Base-by-base conservation (phyloP, 2,329 filamentous ascomycete genomes). In the Waltergamsia citrina region DNA sequence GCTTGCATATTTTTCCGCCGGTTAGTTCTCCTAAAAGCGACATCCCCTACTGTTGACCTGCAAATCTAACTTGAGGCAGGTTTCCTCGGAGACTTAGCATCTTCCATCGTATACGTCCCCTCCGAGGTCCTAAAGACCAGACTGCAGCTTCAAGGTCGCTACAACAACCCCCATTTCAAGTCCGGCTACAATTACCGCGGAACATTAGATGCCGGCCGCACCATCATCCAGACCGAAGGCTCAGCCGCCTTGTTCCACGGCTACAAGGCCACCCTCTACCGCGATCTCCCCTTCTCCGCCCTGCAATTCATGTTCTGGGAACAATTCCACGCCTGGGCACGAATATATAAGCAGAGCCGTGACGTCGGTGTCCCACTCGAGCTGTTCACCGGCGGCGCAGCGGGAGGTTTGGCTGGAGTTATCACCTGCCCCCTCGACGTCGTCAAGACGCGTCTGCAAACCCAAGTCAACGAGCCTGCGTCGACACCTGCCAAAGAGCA, bases 261-360 rank as follows among this genome's bases (percentile, higher is more conserved):
- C n/a, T 98, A 93, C 65, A 92, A 92, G 56, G 92, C 92, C 9
- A 98, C 92, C 0, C 75, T 98, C 4, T 92, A 85, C 61, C 82
- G 92, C 38, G 92, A 98, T 49, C 70, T 98, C 16, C 92, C 92
- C 2, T 98, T 95, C 53, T 96, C 90, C 1, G 92, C 92, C 1
- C 63, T 98, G 9, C 92, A 98, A 52, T 96, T 98, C 59, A 90
- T 93, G 49, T 95, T 98, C 54, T 98, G 94, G 65, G 92, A 98
- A 58, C 85, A 96, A 57, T 88, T 88, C 53, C 85, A 88, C 49
- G 76, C 70, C 29, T 74, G 85, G 69, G 88, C 92, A 1, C 82
- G 82, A 50, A 58, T 76, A 34, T 93, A 82, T 69, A 79, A 83
- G 51, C 76, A 81, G 22, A 82, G 79, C 41, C 74, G 81, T 37